These are phyloP conservation scores for Aspergillus asperescens DNA, from an alignment of 495 filamentous ascomycete genomes.

Conservation along the genomic window DNA sequence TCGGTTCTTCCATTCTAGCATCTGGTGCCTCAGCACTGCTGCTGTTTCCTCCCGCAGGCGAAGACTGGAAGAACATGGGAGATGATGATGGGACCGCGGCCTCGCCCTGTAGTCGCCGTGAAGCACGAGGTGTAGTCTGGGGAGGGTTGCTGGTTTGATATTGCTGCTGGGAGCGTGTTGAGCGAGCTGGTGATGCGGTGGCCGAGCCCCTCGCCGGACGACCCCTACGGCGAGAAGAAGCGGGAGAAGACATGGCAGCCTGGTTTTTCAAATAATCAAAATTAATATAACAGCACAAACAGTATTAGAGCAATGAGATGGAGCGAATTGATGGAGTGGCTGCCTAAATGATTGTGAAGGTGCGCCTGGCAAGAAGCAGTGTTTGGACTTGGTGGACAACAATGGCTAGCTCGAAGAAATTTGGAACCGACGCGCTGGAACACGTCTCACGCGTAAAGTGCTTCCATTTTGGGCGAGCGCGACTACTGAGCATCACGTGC, in stretches of 20 bases:
- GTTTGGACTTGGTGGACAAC: neutral
- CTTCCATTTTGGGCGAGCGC: conserved; percentile 29
- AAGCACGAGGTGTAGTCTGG: conserved; percentile 43
- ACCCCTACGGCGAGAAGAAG: conserved; percentile 37
- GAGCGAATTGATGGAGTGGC: conserved; percentile 1
- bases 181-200: conserved; percentile 39
- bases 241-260: conserved; percentile 46
- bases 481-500: conserved; percentile 16
- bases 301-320: conserved; percentile 2
- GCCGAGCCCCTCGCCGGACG: conserved; percentile 38
- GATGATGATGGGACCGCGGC: conserved; percentile 58
- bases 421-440: conserved; percentile 26
- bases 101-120: conserved; percentile 36
- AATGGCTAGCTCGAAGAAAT: conserved; percentile 5
- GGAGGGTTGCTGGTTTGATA: conserved; percentile 36
- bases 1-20: conserved; percentile 50
- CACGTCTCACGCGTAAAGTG: conserved; percentile 40
- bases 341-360: conserved; percentile 6
- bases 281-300: neutral
- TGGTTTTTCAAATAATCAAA: neutral
- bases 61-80: conserved; percentile 78
- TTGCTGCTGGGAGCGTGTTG: conserved; percentile 35
- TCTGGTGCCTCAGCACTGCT: conserved; percentile 52
- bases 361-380: conserved; percentile 3
- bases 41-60: conserved; percentile 55